These are phyloP conservation scores for Boletus vinaceobasis DNA, from an alignment of 768 basidiomycete species.

Conservation along the genomic window DNA sequence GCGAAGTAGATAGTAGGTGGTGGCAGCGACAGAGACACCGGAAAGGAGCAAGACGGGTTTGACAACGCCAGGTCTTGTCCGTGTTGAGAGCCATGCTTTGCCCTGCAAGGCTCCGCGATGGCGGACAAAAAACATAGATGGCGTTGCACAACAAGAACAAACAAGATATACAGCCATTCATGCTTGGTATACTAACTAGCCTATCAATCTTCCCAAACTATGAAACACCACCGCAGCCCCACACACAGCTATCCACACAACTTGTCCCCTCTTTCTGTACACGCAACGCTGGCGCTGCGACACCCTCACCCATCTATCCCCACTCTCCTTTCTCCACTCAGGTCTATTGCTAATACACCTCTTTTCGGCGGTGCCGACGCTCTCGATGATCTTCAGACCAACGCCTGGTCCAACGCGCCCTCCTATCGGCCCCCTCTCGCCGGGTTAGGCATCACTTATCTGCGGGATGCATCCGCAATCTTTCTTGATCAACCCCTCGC, in stretches of 20 bases:
- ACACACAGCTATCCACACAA: slow-evolving; percentile 21
- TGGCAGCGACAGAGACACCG: slow-evolving; percentile 39
- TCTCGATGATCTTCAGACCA: slow-evolving; percentile 30
- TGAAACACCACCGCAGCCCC: slow-evolving; percentile 25
- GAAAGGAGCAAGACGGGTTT: slow-evolving; percentile 30
- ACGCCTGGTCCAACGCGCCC: slow-evolving; percentile 20
- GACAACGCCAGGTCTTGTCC: background rate
- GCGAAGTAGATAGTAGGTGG: slow-evolving; percentile 52
- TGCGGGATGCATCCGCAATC: background rate
- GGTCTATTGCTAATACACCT: slow-evolving; percentile 8
- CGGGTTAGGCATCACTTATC: slow-evolving; percentile 26
- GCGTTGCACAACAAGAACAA: slow-evolving; percentile 24
- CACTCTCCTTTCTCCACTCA: slow-evolving; percentile 30
- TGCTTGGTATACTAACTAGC: background rate
- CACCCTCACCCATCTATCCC: slow-evolving; percentile 12
- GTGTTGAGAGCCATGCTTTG: background rate
- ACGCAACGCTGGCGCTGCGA: slow-evolving; percentile 34
- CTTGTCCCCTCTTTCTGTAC: background rate
- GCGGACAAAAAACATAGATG: slow-evolving; percentile 16
- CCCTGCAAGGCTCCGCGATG: too few species aligned
- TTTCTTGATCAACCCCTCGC: background rate
- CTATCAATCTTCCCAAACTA: too few species aligned
- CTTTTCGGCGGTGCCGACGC: background rate
- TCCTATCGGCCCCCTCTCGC: slow-evolving; percentile 17
- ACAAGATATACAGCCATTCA: slow-evolving; percentile 6